A percentile compares a stretch with the other conserved stretches of the same genome.
These are phyloP conservation scores for Noccaea bulbosa DNA, from an alignment of 345 rosid genomes.

Conservation along the genomic window DNA sequence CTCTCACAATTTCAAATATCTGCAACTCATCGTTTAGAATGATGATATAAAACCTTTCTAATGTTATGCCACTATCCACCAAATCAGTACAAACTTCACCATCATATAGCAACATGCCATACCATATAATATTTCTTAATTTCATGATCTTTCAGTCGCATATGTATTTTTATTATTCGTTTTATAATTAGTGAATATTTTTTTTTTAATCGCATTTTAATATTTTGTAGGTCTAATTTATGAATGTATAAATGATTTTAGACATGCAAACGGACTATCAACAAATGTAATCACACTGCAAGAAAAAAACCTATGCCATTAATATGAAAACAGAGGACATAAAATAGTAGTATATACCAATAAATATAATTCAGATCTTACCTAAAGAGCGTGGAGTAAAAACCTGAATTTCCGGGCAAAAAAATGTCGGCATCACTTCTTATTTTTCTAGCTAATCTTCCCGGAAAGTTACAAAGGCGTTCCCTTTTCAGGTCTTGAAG, in stretches of 20 bases:
- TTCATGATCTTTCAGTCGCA: not conserved
- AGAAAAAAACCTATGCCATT: conserved; percentile 34
- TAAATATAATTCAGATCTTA: conserved; percentile 30
- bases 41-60: not conserved
- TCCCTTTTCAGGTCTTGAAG: conserved; percentile 34
- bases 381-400: conserved; percentile 35
- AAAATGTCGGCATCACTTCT: conserved; percentile 40
- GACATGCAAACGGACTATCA: conserved; percentile 32
- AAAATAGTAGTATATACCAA: not conserved
- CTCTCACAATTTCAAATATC: too few species aligned
- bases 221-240: conserved; percentile 9
- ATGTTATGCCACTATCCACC: not conserved
- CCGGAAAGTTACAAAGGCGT: conserved; percentile 37
- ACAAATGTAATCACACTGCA: conserved; percentile 23
- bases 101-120: not conserved
- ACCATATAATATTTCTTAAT: not conserved
- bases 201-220: conserved; percentile 3
- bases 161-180: not conserved
- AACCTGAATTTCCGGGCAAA: conserved; percentile 22
- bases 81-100: not conserved
- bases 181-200: not conserved
- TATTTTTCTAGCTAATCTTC: conserved; percentile 32
- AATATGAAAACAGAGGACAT: conserved; percentile 39
- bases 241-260: conserved; percentile 11
- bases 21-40: too few species aligned